Evolutionary conservation across 2,329 filamentous ascomycete species (phyloP).

Genomic region (Cladosporium sp.): DNA sequence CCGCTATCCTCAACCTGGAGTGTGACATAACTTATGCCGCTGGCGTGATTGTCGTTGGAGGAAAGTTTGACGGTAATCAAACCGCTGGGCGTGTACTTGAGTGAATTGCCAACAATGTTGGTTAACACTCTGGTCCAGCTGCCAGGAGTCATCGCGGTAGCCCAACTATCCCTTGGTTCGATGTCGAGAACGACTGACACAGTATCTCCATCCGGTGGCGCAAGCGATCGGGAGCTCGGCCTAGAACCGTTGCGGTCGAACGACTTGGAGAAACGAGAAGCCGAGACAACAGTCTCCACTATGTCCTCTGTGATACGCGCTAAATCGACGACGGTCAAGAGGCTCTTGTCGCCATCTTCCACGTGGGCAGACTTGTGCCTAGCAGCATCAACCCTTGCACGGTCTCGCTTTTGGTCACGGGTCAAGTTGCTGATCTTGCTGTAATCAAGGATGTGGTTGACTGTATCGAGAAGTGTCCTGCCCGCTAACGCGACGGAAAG

Average conservation of each 20-base stretch:
- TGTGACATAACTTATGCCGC: conserved; percentile 24
- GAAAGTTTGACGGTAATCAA: conserved; percentile 38
- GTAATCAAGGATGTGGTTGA: conserved; percentile 46
- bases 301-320: conserved; percentile 32
- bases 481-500: conserved; percentile 53
- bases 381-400: conserved; percentile 3
- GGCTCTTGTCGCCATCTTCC: not conserved
- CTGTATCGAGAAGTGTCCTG: conserved; percentile 53
- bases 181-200: conserved; percentile 25
- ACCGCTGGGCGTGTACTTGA: conserved; percentile 50
- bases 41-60: conserved; percentile 23
- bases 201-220: not conserved
- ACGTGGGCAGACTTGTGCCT: conserved; percentile 22
- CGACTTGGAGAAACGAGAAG: conserved; percentile 20
- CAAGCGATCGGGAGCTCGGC: too few species aligned
- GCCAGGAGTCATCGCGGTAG: not conserved
- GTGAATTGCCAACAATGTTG: conserved; percentile 51
- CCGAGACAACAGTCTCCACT: conserved; percentile 24
- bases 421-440: conserved; percentile 46
- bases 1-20: conserved; percentile 36
- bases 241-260: not conserved
- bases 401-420: conserved; percentile 11
- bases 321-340: conserved; percentile 27
- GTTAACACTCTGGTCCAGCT: conserved; percentile 49
- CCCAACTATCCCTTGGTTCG: conserved; percentile 16